Conservation (phyloP, 1,284 basidiomycete genomes). For the Malassezia globosa region DNA sequence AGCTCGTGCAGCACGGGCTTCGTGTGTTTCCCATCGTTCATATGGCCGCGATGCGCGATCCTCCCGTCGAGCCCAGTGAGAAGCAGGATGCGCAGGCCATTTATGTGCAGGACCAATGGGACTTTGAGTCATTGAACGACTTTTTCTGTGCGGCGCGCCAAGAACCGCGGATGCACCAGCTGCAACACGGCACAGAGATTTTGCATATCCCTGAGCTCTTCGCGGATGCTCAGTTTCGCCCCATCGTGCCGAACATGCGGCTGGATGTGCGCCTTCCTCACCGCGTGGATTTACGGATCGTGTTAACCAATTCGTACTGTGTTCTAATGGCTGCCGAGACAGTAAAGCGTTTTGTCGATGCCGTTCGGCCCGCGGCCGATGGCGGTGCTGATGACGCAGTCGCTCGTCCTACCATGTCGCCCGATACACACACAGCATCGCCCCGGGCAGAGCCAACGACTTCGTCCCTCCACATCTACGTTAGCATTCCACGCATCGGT, state of each 20-base stretch:
- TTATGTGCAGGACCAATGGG: constrained; percentile 8
- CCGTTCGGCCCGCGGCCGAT: neutral
- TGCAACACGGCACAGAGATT: constrained; percentile 21
- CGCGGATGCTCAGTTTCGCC: constrained; percentile 25
- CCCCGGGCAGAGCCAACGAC: too few relatives aligned
- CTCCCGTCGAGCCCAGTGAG: neutral
- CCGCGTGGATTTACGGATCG: constrained; percentile 52
- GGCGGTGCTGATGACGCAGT: neutral
- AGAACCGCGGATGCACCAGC: constrained; percentile 36
- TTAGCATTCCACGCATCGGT: constrained; percentile 15
- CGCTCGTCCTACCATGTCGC: neutral
- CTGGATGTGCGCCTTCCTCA: constrained; percentile 46
- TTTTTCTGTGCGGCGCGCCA: constrained; percentile 3
- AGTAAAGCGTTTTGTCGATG: constrained; percentile 49
- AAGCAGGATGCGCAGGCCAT: neutral
- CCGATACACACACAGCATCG: neutral
- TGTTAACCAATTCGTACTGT: constrained; percentile 65
- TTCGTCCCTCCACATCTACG: neutral
- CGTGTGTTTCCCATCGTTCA: constrained; percentile 11
- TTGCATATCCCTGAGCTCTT: constrained; percentile 34
- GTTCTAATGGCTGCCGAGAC: constrained; percentile 58
- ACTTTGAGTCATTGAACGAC: constrained; percentile 7
- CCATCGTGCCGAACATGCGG: constrained; percentile 29
- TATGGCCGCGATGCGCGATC: neutral
- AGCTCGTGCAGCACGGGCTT: neutral